A percentile compares a stretch with the other conserved stretches of the same genome.
These are phyloP conservation scores for Agrocybe praecox DNA, from an alignment of 768 basidiomycete genomes.

Conservation along the genomic window DNA sequence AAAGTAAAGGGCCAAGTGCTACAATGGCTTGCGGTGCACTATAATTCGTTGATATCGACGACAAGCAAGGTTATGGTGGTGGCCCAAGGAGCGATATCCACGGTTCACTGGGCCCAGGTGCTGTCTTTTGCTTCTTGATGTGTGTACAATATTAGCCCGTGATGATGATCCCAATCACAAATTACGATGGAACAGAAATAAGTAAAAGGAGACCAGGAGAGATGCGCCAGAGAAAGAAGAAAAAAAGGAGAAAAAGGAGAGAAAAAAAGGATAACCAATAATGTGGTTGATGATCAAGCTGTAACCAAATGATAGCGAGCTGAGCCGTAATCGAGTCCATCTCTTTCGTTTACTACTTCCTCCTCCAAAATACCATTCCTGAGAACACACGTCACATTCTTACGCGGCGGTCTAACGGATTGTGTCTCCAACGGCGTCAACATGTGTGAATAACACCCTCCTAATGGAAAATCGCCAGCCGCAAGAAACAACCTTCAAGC, in stretches of 20 bases:
- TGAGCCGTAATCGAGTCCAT: neutral
- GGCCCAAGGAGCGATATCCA: neutral
- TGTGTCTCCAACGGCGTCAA: neutral
- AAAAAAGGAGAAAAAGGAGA: too few relatives aligned
- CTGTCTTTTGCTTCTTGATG: neutral
- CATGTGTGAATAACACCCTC: neutral
- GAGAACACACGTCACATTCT: neutral
- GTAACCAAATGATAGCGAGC: neutral
- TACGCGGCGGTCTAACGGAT: neutral
- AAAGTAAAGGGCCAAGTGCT: neutral
- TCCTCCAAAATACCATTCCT: neutral
- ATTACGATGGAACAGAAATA: neutral
- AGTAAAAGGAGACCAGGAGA: neutral
- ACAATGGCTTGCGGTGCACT: neutral
- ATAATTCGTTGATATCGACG: neutral
- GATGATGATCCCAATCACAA: neutral
- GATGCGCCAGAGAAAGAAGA: neutral
- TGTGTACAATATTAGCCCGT: neutral
- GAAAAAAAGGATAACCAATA: neutral
- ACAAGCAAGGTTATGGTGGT: neutral
- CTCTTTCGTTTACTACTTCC: too few relatives aligned
- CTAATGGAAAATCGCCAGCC: too few relatives aligned
- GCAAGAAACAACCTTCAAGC: neutral
- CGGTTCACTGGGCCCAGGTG: neutral
- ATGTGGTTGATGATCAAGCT: neutral